Percentiles rank a stretch among this genome's conserved stretches.
Conservation (phyloP, 805 yeast genomes). For the Candida yuanshanica region DNA sequence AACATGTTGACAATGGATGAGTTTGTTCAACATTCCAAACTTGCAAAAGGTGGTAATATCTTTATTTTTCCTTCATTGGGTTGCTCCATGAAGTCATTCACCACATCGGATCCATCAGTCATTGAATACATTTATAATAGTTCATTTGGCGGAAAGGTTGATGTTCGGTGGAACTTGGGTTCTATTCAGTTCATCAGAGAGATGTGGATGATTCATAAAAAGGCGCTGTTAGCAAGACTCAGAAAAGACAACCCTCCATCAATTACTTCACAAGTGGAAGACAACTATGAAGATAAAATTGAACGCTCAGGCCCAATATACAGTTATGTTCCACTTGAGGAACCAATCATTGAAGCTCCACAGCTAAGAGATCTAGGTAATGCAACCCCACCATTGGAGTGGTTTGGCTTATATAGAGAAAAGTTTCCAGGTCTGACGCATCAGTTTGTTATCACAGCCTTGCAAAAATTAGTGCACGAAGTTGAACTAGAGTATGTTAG, state of each 20-base stretch:
- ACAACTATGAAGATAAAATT: slow-evolving; percentile 34
- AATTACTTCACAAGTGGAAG: slow-evolving; percentile 25
- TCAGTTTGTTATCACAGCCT: slow-evolving; percentile 63
- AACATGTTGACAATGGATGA: slow-evolving; percentile 42
- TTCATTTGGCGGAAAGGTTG: slow-evolving; percentile 84
- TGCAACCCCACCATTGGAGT: slow-evolving; percentile 96
- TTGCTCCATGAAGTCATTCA: slow-evolving; percentile 73
- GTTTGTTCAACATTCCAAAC: slow-evolving; percentile 48
- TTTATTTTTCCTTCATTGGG: slow-evolving; percentile 72
- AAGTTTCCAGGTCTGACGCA: slow-evolving; percentile 85
- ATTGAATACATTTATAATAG: slow-evolving; percentile 68
- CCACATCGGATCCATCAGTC: slow-evolving; percentile 41
- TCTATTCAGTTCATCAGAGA: slow-evolving; percentile 85
- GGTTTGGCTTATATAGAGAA: slow-evolving; percentile 92
- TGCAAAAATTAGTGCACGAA: slow-evolving; percentile 69
- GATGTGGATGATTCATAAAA: slow-evolving; percentile 84
- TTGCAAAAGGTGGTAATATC: slow-evolving; percentile 74
- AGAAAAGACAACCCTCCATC: slow-evolving; percentile 25
- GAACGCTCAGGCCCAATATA: slow-evolving; percentile 45
- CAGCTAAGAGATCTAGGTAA: slow-evolving; percentile 87
- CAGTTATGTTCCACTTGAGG: slow-evolving; percentile 59
- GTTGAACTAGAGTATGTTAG: slow-evolving; percentile 45
- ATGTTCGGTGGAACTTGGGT: slow-evolving; percentile 90
- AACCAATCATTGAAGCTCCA: slow-evolving; percentile 85
- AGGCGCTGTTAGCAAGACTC: slow-evolving; percentile 60